phyloP scores from a whole-genome alignment of 352 stramenopile species.

The Phytophthora rubi region DNA sequence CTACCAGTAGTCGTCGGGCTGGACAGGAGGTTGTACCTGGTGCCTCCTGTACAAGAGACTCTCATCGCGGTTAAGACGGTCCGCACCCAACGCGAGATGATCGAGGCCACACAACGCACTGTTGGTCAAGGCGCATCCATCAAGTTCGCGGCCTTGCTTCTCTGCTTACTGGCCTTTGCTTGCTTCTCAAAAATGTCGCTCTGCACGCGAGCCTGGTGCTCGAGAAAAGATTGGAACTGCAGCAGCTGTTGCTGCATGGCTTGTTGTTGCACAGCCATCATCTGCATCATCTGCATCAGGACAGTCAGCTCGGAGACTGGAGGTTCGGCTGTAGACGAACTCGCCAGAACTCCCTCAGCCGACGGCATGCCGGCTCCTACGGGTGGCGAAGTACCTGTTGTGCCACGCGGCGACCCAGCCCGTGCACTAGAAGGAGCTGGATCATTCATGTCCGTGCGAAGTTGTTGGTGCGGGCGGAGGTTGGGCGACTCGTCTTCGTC shows the following conservation, averaged over 20 bases:
- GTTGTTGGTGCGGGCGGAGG: not conserved
- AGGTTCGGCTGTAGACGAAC: not conserved
- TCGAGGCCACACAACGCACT: too few species aligned
- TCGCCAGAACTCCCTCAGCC: not conserved
- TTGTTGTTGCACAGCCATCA: conserved; percentile 6
- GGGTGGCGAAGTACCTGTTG: not conserved
- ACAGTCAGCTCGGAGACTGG: not conserved
- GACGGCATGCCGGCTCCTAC: not conserved
- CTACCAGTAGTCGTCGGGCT: too few species aligned
- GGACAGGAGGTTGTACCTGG: too few species aligned
- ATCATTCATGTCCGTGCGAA: not conserved
- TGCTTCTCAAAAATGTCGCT: conserved; percentile 11
- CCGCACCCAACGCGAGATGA: too few species aligned
- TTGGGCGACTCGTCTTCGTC: not conserved
- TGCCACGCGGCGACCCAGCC: too few species aligned
- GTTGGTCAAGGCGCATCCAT: too few species aligned
- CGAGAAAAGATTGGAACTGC: conserved; percentile 7
- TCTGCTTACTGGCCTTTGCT: conserved; percentile 8
- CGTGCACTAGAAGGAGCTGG: not conserved
- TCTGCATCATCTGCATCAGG: conserved; percentile 18
- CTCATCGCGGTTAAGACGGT: too few species aligned
- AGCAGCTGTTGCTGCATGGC: conserved; percentile 13
- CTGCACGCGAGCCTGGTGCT: conserved; percentile 11
- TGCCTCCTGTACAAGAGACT: too few species aligned
- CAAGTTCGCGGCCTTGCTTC: conserved; percentile 4